Percentiles rank a stretch among this genome's conserved stretches.
These are phyloP conservation scores for Limnomonas spitsbergensis DNA, from an alignment of 139 green algal genomes.

Conservation along the genomic window DNA sequence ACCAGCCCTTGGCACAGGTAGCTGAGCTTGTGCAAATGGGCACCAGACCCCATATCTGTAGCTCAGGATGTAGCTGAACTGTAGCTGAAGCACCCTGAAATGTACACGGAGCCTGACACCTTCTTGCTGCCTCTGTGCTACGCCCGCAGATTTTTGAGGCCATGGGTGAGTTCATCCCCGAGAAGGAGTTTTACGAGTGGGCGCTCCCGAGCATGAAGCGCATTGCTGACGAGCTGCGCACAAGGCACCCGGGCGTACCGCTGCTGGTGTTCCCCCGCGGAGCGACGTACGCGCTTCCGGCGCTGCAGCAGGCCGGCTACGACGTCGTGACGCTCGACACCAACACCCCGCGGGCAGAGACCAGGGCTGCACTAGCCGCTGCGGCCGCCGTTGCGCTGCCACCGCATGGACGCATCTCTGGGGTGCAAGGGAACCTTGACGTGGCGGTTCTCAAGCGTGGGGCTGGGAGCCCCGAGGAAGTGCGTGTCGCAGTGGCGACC, in stretches of 20 bases:
- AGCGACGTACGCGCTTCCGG: background rate
- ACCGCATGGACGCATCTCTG: background rate
- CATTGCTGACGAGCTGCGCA: background rate
- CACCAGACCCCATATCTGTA: no score
- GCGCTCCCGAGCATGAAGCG: background rate
- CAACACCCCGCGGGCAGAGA: background rate
- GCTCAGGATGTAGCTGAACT: no score
- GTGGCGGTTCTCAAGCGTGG: background rate
- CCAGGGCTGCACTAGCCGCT: background rate
- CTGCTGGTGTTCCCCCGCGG: background rate
- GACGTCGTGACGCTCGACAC: background rate
- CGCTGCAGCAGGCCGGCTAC: background rate
- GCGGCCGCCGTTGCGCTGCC: background rate
- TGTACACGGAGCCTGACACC: background rate
- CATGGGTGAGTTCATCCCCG: background rate
- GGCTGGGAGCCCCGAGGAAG: background rate
- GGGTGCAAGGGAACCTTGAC: background rate
- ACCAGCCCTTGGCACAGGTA: no score
- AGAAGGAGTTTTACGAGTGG: background rate
- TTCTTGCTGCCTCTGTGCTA: no score
- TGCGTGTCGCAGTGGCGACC: background rate
- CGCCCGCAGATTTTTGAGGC: constrained; percentile 4
- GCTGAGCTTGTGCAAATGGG: no score
- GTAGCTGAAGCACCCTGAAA: no score
- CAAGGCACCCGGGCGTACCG: background rate